Evolutionary conservation across 768 basidiomycete genomes (phyloP), one percentile per base, ranked within the genome.

Genomic region (Glaciozyma antarctica): DNA sequence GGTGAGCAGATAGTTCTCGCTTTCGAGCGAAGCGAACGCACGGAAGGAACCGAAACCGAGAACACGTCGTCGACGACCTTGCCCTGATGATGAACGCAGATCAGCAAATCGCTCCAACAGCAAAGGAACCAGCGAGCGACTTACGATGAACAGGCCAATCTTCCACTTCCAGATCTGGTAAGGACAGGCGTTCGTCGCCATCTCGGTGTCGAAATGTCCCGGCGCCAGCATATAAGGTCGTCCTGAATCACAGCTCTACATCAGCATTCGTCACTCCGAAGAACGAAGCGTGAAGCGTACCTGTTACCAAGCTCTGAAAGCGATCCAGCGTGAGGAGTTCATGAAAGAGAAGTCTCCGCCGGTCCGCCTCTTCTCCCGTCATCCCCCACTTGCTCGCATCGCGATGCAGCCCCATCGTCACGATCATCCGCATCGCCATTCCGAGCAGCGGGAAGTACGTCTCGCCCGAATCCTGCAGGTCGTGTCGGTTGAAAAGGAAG

Each of bases 251-350:
- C 16, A n/a, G 48, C 22, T 49, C 48, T 22, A 24, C 48, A 49
- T 22, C 16, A 10, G 48, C 22, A 21, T 49, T 21, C n/a, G n/a
- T 21, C 48, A 6, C 22, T 22, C 48, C 21, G 4, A 21, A 6
- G 48, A n/a, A 12, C 1, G 21, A 10, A 12, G 48, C n/a, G n/a
- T n/a, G n/a, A n/a, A n/a, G 68, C 3, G 62, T 47, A 0, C 68
- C 68, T 5, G 54, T 52, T 49, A 69, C 63, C 60, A 61, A 64
- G 1, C 62, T 56, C 52, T 63, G 62, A 44, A 67, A 51, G 4
- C 65, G 45, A 47, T 70, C 69, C 34, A 66, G 48, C 45, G 60
- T 64, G 22, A 60, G 32, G 21, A 66, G 43, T 56, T 69, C 69
- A 38, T 55, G 66, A 24, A 70, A 66, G 32, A 70, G 44, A 10